phyloP scores from a whole-genome alignment of 495 filamentous ascomycete genomes.

The Tetracladium setigerum region DNA sequence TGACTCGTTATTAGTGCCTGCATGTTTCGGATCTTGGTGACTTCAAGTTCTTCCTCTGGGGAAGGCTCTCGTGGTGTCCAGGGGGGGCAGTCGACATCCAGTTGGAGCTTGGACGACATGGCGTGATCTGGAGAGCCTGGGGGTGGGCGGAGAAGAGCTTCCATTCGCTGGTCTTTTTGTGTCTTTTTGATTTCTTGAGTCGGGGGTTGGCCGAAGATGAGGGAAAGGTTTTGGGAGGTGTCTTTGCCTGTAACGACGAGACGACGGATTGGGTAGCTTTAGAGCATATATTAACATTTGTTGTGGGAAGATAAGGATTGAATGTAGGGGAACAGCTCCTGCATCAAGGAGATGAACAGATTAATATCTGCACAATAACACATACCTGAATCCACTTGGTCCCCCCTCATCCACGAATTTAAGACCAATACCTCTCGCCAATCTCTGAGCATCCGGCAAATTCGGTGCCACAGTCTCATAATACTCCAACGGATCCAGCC shows the following conservation, averaged over 20 bases:
- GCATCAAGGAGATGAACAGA: too few species aligned
- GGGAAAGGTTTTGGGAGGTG: conserved; percentile 7
- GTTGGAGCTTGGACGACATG: background rate
- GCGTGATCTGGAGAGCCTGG: background rate
- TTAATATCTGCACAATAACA: too few species aligned
- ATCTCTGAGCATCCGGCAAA: background rate
- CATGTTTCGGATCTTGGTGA: conserved; percentile 3
- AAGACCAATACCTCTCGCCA: too few species aligned
- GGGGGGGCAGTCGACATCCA: background rate
- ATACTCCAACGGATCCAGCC: background rate
- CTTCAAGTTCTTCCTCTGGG: background rate
- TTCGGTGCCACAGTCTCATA: background rate
- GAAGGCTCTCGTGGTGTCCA: background rate
- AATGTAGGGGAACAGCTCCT: too few species aligned
- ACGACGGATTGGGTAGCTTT: conserved; percentile 4
- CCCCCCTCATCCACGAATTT: too few species aligned
- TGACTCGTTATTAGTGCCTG: conserved; percentile 2
- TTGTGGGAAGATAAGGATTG: background rate
- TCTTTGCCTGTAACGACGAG: conserved; percentile 11
- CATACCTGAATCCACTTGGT: too few species aligned
- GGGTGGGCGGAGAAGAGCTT: background rate
- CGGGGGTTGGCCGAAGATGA: conserved; percentile 8
- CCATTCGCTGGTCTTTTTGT: background rate
- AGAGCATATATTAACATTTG: background rate
- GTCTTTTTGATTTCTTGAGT: background rate